Evolutionary conservation across 73 alveolate genomes (phyloP).

Genomic region (Stentor coeruleus): DNA sequence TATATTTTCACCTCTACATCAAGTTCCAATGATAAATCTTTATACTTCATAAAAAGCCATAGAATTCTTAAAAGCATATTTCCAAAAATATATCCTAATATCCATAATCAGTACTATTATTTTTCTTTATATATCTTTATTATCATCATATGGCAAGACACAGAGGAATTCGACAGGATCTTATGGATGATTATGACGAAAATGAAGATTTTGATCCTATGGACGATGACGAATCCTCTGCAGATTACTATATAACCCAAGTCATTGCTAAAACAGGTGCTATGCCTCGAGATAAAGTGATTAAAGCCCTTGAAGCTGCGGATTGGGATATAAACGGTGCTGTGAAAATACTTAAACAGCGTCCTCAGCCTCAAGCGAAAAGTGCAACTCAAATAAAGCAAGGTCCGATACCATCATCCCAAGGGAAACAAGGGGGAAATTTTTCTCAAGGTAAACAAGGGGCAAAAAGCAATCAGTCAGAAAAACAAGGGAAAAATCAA

Average conservation of each 20-base stretch:
- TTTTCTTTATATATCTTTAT: too few species aligned
- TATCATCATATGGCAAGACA: conserved; percentile 65
- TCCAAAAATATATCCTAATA: too few species aligned
- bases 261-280: conserved; percentile 30
- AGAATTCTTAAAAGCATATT: too few species aligned
- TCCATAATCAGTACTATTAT: too few species aligned
- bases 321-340: conserved; percentile 30
- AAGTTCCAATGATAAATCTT: too few species aligned
- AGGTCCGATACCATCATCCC: not conserved
- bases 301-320: conserved; percentile 28
- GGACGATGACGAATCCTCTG: conserved; percentile 31
- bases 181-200: conserved; percentile 33
- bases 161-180: conserved; percentile 29
- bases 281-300: conserved; percentile 33
- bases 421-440: too few species aligned
- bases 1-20: too few species aligned
- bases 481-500: not conserved
- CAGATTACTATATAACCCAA: conserved; percentile 18
- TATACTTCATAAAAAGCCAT: too few species aligned
- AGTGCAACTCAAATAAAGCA: not conserved
- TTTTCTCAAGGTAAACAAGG: too few species aligned
- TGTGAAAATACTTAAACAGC: conserved; percentile 23
- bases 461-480: too few species aligned
- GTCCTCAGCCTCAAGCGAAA: not conserved
- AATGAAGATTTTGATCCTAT: conserved; percentile 44